Conservation (phyloP, 768 basidiomycete genomes). For the Leucocoprinus birnbaumii region DNA sequence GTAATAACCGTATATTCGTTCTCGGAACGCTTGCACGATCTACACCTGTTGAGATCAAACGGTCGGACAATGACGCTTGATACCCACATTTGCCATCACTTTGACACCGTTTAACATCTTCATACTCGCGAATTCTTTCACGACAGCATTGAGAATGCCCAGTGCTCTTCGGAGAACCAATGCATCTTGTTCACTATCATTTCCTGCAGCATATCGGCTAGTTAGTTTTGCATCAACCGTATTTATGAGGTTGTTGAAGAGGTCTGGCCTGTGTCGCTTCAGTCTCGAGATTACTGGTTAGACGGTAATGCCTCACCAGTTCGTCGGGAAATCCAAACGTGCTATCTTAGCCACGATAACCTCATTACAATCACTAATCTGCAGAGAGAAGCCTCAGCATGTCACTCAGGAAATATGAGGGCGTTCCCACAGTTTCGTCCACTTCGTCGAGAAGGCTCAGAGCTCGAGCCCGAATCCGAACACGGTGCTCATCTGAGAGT, state of each 20-base stretch:
- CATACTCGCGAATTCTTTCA: constrained; percentile 68
- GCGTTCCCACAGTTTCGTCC: constrained; percentile 69
- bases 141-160: constrained; percentile 56
- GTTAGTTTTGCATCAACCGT: constrained; percentile 54
- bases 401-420: not conserved
- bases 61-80: not conserved
- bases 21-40: constrained; percentile 54
- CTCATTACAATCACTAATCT: constrained; percentile 82
- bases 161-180: constrained; percentile 59
- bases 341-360: constrained; percentile 75
- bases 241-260: constrained; percentile 52
- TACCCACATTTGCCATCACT: constrained; percentile 58
- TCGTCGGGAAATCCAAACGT: constrained; percentile 68
- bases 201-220: constrained; percentile 40
- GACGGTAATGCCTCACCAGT: constrained; percentile 49
- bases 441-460: constrained; percentile 70
- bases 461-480: constrained; percentile 61
- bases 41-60: constrained; percentile 20
- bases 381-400: constrained; percentile 11
- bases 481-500: constrained; percentile 65
- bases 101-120: constrained; percentile 71
- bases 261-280: constrained; percentile 46
- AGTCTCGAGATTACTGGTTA: not conserved
- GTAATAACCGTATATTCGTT: constrained; percentile 60
- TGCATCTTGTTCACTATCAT: constrained; percentile 39